A percentile compares a stretch with the other conserved stretches of the same genome.
Conservation (phyloP, 495 filamentous ascomycete species). For the Hamigera avellanea region DNA sequence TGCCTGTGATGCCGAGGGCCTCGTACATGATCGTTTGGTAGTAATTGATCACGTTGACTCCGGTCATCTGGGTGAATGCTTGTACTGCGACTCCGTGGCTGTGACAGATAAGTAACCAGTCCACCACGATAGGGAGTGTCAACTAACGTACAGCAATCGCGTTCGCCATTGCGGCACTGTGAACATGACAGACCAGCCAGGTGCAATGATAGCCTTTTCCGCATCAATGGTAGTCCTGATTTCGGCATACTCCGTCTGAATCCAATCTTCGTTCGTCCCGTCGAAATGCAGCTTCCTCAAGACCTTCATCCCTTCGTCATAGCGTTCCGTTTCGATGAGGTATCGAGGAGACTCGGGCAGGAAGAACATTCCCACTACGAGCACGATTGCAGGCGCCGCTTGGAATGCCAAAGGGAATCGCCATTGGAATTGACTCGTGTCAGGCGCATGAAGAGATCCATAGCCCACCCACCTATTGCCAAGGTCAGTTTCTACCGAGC, state of each 20-base stretch:
- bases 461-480: too few relatives aligned
- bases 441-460: too few relatives aligned
- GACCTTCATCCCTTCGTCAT: constrained; percentile 38
- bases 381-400: constrained; percentile 26
- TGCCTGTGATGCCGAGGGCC: constrained; percentile 9
- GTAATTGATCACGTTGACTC: constrained; percentile 59
- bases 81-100: constrained; percentile 57
- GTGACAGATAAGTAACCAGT: constrained; percentile 51
- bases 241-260: constrained; percentile 30
- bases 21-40: too few relatives aligned
- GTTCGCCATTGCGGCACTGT: too few relatives aligned
- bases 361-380: constrained; percentile 29
- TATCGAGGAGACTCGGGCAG: constrained; percentile 50
- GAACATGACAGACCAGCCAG: too few relatives aligned
- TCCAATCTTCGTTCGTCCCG: constrained; percentile 31
- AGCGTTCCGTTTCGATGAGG: constrained; percentile 36
- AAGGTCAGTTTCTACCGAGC: too few relatives aligned
- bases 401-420: constrained; percentile 30
- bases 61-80: constrained; percentile 62
- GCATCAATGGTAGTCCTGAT: constrained; percentile 35
- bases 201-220: too few relatives aligned
- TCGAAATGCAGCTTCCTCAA: constrained; percentile 38
- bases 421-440: too few relatives aligned
- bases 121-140: too few relatives aligned
- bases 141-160: too few relatives aligned